Conservation (phyloP, 2,329 filamentous ascomycete genomes). For the Colletotrichum incanum region DNA sequence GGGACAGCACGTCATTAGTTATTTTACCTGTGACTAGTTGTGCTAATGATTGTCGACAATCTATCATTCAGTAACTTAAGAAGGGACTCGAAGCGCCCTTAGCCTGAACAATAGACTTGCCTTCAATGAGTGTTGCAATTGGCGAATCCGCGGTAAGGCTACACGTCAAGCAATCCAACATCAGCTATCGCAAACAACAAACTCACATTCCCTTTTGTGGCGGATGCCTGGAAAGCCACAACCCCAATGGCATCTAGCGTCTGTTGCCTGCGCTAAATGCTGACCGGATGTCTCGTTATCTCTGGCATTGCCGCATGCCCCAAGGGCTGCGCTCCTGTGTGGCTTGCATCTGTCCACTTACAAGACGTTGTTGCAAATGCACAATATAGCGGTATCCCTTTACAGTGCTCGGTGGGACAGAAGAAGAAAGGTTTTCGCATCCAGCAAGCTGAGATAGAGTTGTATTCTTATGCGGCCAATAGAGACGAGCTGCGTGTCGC, state of each 20-base stretch:
- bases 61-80: not conserved
- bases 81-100: not conserved
- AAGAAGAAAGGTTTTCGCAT: not conserved
- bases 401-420: not conserved
- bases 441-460: not conserved
- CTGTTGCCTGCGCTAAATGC: constrained; percentile 4
- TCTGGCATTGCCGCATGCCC: not conserved
- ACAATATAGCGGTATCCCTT: constrained; percentile 18
- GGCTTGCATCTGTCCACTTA: constrained; percentile 10
- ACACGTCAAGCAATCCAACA: not conserved
- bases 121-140: not conserved
- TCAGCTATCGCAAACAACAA: not conserved
- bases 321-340: not conserved
- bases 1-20: not conserved
- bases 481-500: not conserved
- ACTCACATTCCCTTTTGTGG: not conserved
- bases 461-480: not conserved
- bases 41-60: not conserved
- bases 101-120: not conserved
- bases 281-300: not conserved
- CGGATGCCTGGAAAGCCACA: constrained; percentile 3
- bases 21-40: not conserved
- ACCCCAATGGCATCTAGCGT: not conserved
- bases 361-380: not conserved
- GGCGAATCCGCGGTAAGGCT: not conserved